Conservation (phyloP, 2,329 filamentous ascomycete species). For the Colletotrichum noveboracense region DNA sequence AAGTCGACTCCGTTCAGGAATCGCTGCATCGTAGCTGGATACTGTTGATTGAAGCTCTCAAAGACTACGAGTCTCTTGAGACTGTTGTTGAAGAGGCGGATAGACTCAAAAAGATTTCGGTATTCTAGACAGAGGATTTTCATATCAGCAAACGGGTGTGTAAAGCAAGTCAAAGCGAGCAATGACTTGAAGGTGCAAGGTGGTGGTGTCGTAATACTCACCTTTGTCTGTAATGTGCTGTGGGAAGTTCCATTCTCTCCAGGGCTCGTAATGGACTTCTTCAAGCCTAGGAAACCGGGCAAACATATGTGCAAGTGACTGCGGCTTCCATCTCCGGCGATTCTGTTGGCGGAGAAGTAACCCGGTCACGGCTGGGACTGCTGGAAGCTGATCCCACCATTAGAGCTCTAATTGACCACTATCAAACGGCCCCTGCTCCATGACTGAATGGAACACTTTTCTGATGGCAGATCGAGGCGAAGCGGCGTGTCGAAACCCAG, state of each 20-base stretch:
- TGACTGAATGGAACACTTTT: conserved; percentile 27
- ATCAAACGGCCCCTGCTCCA: conserved; percentile 26
- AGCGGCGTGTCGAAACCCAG: conserved; percentile 20
- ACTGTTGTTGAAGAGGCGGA: background rate
- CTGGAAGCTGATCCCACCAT: conserved; percentile 31
- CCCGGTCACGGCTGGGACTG: conserved; percentile 31
- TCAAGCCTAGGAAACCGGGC: conserved; percentile 32
- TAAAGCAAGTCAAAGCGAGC: background rate
- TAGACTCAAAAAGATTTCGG: background rate
- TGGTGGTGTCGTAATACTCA: conserved; percentile 18
- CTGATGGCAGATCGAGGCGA: conserved; percentile 16
- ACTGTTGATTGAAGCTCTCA: conserved; percentile 37
- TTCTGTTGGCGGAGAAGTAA: conserved; percentile 36
- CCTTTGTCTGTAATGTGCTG: conserved; percentile 21
- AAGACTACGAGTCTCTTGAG: conserved; percentile 31
- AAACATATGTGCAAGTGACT: conserved; percentile 32
- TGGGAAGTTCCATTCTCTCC: conserved; percentile 30
- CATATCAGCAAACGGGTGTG: background rate
- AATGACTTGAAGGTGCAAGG: background rate
- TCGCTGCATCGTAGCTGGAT: conserved; percentile 24
- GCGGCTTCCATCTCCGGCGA: conserved; percentile 31
- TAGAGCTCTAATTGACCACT: conserved; percentile 23
- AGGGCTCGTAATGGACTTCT: conserved; percentile 36
- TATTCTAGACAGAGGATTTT: background rate
- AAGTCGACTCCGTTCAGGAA: background rate